These are phyloP conservation scores for Crithidia fasciculata DNA, from an alignment of 208 protist genomes.

Conservation along the genomic window DNA sequence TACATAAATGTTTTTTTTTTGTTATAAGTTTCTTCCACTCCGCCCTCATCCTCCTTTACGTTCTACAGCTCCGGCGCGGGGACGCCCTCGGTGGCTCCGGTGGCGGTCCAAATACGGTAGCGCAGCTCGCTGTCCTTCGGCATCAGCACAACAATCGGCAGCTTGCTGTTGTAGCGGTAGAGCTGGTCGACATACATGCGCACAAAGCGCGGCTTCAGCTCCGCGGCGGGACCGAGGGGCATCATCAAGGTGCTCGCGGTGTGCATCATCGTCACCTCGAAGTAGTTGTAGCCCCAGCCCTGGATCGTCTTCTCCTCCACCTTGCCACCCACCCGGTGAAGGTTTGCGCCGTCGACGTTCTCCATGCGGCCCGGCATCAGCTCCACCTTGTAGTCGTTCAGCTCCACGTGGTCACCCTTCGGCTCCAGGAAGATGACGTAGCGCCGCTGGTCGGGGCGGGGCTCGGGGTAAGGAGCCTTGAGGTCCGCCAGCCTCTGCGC, in stretches of 20 bases:
- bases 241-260: conserved; percentile 53
- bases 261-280: conserved; percentile 31
- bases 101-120: conserved; percentile 56
- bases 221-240: conserved; percentile 35
- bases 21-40: not conserved
- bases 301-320: conserved; percentile 58
- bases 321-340: conserved; percentile 43
- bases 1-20: no score
- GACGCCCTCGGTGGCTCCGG: conserved; percentile 4
- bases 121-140: conserved; percentile 52
- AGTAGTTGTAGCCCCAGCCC: conserved; percentile 73
- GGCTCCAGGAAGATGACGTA: conserved; percentile 74
- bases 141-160: conserved; percentile 60
- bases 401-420: conserved; percentile 47
- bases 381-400: conserved; percentile 62
- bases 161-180: conserved; percentile 62
- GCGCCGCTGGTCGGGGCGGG: conserved; percentile 59
- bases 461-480: conserved; percentile 75
- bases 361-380: conserved; percentile 63
- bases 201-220: conserved; percentile 42
- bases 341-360: conserved; percentile 53
- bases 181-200: conserved; percentile 16
- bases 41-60: not conserved
- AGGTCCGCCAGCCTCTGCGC: conserved; percentile 52
- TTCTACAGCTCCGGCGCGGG: conserved; percentile 2